Conservation (phyloP, 371 early-diverging fungal genomes). For the Batrachochytrium dendrobatidis region DNA sequence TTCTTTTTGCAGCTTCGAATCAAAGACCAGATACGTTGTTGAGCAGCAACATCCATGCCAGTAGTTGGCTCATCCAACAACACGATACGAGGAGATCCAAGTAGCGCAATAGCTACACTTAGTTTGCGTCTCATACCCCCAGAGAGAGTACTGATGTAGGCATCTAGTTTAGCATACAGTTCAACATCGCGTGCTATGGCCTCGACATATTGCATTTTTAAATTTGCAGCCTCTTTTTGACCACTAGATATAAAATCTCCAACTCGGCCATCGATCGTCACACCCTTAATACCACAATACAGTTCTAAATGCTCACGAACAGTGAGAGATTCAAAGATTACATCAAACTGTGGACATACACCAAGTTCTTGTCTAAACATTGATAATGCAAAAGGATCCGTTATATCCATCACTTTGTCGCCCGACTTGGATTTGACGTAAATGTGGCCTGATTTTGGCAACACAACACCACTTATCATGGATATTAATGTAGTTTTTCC, state of each 20-base stretch:
- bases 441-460: neutral
- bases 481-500: constrained; percentile 60
- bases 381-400: neutral
- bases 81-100: constrained; percentile 19
- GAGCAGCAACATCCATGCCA: constrained; percentile 53
- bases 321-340: constrained; percentile 35
- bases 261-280: constrained; percentile 11
- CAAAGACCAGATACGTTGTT: constrained; percentile 57
- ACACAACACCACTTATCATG: constrained; percentile 49
- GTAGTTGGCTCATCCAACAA: constrained; percentile 41
- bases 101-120: constrained; percentile 22
- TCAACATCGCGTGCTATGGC: constrained; percentile 38
- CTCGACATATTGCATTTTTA: constrained; percentile 12
- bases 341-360: constrained; percentile 3
- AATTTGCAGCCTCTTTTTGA: neutral
- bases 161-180: constrained; percentile 31
- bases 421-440: neutral
- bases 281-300: constrained; percentile 51
- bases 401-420: neutral
- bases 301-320: constrained; percentile 50
- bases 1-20: constrained; percentile 50
- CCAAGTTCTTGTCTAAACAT: constrained; percentile 11
- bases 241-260: neutral
- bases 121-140: constrained; percentile 4
- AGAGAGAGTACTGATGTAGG: constrained; percentile 16